These are phyloP conservation scores for Aureobasidium sp. DNA, from an alignment of 2,329 filamentous ascomycete species.

Conservation along the genomic window DNA sequence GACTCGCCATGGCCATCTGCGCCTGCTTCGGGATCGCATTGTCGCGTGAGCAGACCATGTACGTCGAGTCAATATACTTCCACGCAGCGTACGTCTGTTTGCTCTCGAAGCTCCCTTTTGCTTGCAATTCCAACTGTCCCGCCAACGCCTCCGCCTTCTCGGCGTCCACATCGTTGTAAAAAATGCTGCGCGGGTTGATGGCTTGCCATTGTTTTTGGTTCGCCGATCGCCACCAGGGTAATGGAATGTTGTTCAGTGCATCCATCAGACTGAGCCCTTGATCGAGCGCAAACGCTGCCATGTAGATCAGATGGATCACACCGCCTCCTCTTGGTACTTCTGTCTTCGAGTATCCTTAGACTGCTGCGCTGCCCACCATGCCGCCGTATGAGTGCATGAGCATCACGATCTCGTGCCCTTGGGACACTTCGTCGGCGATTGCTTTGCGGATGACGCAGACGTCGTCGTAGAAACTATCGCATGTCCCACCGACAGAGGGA, in stretches of 20 bases:
- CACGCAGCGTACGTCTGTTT: slow-evolving; percentile 28
- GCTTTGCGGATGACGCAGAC: slow-evolving; percentile 18
- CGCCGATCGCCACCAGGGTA: slow-evolving; percentile 7
- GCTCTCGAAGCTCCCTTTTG: slow-evolving; percentile 19
- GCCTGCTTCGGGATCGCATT: slow-evolving; percentile 27
- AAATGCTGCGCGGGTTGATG: slow-evolving; percentile 17
- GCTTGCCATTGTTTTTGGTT: slow-evolving; percentile 11
- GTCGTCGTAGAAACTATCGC: slow-evolving; percentile 17
- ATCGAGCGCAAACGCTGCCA: slow-evolving; percentile 19
- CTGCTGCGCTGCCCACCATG: slow-evolving; percentile 21
- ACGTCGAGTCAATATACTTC: slow-evolving; percentile 32
- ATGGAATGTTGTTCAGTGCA: slow-evolving; percentile 13
- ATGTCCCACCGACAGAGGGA: slow-evolving; percentile 15
- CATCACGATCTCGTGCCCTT: slow-evolving; percentile 21
- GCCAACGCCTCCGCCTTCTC: slow-evolving; percentile 17
- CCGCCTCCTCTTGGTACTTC: slow-evolving; percentile 18
- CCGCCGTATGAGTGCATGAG: slow-evolving; percentile 26
- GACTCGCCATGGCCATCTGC: slow-evolving; percentile 31
- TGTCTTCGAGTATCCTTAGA: slow-evolving; percentile 17
- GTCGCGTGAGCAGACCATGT: slow-evolving; percentile 34
- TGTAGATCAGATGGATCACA: slow-evolving; percentile 21
- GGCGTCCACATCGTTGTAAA: slow-evolving; percentile 30
- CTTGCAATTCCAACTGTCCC: slow-evolving; percentile 22
- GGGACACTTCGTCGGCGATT: slow-evolving; percentile 15
- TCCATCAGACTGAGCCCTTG: slow-evolving; percentile 17